These are phyloP conservation scores for Vickermania spadyakhi DNA, from an alignment of 208 protist species.

Conservation along the genomic window DNA sequence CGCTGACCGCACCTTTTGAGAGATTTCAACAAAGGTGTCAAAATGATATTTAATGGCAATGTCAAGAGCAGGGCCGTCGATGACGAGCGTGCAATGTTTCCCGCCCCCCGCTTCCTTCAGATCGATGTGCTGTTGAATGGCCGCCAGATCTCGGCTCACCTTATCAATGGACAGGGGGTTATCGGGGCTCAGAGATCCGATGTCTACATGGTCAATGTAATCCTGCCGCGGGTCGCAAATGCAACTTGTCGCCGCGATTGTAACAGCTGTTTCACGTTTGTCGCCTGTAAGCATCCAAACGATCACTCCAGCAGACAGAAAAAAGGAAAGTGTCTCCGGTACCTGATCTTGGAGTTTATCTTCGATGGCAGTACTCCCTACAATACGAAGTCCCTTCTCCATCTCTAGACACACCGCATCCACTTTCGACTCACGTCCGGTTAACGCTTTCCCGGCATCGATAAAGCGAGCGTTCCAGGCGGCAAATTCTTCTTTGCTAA, in stretches of 20 bases:
- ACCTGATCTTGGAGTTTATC: constrained; percentile 96
- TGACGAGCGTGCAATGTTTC: constrained; percentile 62
- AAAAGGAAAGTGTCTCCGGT: constrained; percentile 88
- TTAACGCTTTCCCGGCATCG: constrained; percentile 39
- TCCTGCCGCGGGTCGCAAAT: constrained; percentile 71
- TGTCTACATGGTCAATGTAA: constrained; percentile 81
- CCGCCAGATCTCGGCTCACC: constrained; percentile 44
- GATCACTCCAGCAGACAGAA: constrained; percentile 88
- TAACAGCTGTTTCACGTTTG: constrained; percentile 94
- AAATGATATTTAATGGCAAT: constrained; percentile 71
- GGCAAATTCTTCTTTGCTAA: constrained; percentile 48
- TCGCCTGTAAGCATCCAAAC: constrained; percentile 98
- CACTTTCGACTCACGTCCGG: constrained; percentile 43
- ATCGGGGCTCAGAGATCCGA: constrained; percentile 39
- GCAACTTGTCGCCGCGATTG: constrained; percentile 75
- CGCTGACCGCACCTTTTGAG: constrained; percentile 71
- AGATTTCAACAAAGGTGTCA: constrained; percentile 59
- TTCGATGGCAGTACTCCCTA: constrained; percentile 95
- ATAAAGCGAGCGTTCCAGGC: constrained; percentile 49
- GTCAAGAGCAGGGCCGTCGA: constrained; percentile 67
- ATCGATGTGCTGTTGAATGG: constrained; percentile 47
- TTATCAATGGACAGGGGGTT: constrained; percentile 32
- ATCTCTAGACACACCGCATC: constrained; percentile 85
- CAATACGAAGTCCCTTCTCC: constrained; percentile 72
- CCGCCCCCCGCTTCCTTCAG: constrained; percentile 27